A percentile compares a stretch with the other conserved stretches of the same genome.
Evolutionary conservation across 2,329 filamentous ascomycete species (phyloP).

Genomic region (Diatrype stigma): DNA sequence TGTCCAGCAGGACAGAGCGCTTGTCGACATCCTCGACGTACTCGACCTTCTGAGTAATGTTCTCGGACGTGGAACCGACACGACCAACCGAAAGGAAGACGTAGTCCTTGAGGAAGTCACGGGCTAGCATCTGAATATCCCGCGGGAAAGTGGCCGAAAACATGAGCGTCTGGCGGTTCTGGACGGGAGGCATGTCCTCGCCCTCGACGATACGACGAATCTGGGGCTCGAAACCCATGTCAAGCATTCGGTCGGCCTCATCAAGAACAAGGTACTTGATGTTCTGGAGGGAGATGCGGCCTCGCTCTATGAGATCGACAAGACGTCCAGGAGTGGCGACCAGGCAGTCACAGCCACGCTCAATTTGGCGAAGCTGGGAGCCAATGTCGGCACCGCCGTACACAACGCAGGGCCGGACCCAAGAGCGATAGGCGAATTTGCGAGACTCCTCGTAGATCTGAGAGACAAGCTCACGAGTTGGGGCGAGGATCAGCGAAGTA

Average conservation of each 20-base stretch:
- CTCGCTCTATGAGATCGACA: conserved; percentile 96
- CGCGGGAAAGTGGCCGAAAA: conserved; percentile 99
- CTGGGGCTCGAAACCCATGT: conserved; percentile 99
- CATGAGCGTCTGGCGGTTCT: conserved; percentile 95
- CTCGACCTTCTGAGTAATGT: conserved; percentile 98
- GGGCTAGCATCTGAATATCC: conserved; percentile 97
- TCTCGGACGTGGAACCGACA: conserved; percentile 99
- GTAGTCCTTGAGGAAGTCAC: conserved; percentile 99
- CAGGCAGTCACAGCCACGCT: conserved; percentile 92
- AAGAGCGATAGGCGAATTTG: conserved; percentile 98
- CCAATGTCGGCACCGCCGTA: conserved; percentile 99
- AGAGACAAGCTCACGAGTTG: conserved; percentile 96
- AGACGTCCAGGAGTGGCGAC: conserved; percentile 96
- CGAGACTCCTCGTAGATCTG: conserved; percentile 97
- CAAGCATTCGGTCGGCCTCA: conserved; percentile 99
- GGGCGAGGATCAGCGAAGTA: conserved; percentile 90
- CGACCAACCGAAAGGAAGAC: conserved; percentile 97
- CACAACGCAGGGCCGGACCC: conserved; percentile 97
- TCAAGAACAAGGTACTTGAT: conserved; percentile 99
- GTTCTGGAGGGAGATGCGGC: conserved; percentile 93
- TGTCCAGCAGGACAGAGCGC: conserved; percentile 94
- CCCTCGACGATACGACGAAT: conserved; percentile 98
- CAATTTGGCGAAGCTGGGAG: conserved; percentile 95
- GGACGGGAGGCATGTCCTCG: conserved; percentile 89
- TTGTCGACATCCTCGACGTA: conserved; percentile 97